Base-by-base conservation (phyloP, 2,329 filamentous ascomycete genomes). In the Aspergillus quadricinctus region DNA sequence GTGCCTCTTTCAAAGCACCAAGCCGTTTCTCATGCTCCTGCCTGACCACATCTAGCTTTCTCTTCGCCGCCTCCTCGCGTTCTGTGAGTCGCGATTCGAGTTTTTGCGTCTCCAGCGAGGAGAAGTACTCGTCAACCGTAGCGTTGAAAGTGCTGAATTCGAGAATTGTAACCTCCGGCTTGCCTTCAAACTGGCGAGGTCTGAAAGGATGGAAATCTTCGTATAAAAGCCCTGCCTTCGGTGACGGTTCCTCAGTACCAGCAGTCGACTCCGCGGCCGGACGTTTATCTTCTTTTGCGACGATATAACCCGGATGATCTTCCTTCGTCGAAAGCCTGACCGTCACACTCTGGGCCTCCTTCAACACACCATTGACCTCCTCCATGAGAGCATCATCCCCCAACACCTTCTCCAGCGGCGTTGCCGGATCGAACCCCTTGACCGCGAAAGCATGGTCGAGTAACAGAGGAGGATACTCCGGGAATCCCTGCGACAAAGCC, bases 61-160 rank as follows among this genome's bases (percentile, higher is more conserved):
- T 85, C 74, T 88, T 89, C 3, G 94, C 94, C 3, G 83, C 81
- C 21, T 88, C 85, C 72, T 99, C 92, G 50, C 88, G 85, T 71
- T 97, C 93, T 3, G 85, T 85, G 4, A 97, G 77, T 53, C 86
- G 83, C 1, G 90, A 95, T 71, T 96, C 89, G 1, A 97, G 80
- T 70, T 90, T 96, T 70, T 97, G 93, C 0, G 92, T 91, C 75
- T 99, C 94, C 27, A 97, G 84, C 0, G 93, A 97, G 0, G 94
- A 97, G 72, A 96, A 97, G 77, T 97, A 99, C 64, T 96, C 90
- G 69, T 99, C 94, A 0, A 96, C 92, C 0, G 92, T 94, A 68
- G 88, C 89, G 72, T 97, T 97, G 78, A 95, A 97, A 9, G 87
- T 88, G 6, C 90, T 83, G 62, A 92, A 92, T 53, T 90, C 84